Evolutionary conservation across 257 asterid genomes (phyloP), one percentile per base, ranked within the genome.

Genomic region (Paulownia fortunei): DNA sequence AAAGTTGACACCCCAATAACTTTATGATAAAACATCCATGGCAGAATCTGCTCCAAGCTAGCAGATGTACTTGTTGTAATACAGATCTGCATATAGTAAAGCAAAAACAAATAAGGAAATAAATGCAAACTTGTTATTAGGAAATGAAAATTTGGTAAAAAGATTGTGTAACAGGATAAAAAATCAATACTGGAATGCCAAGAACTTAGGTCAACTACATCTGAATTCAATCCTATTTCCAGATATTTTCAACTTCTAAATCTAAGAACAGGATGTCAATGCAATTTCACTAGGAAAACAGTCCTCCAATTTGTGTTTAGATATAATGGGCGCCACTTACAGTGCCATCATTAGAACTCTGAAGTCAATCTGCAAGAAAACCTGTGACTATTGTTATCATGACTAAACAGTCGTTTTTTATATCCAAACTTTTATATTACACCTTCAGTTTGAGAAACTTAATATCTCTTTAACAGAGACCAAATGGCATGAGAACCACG

Each of bases 21-120:
- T 77, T 94, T 94, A 75, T 94, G 98, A 84, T 87, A 94, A 78
- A 86, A 94, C 87, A 94, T 86, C 97, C 97, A 92, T 0, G 97
- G 98, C 19, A 94, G 82, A 52, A 85, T 90, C 90, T 92, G 97
- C 83, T 94, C 96, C 84, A 94, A 85, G 79, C 96, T 86, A 52
- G 91, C 96, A 61, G 98, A 89, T 46, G 98, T 89, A 81, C 92
- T 94, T 42, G 97, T 87, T 39, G 92, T 89, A 63, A 94, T 84
- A 68, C 95, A 89, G 72, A 91, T 86, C 98, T 93, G 89, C 73
- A 71, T 18, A 61, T 42, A 62, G 37, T 3, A 77, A 37, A 59
- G 42, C 71, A 80, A 10, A 30, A 39, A 74, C 6, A 39, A 11
- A 30, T 5, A 24, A 79, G 74, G 44, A 72, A 37, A 59, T 42